Percentiles rank a stretch among this genome's conserved stretches.
phyloP scores from a whole-genome alignment of 129 eudicot genomes.

The Cynara cardunculus region DNA sequence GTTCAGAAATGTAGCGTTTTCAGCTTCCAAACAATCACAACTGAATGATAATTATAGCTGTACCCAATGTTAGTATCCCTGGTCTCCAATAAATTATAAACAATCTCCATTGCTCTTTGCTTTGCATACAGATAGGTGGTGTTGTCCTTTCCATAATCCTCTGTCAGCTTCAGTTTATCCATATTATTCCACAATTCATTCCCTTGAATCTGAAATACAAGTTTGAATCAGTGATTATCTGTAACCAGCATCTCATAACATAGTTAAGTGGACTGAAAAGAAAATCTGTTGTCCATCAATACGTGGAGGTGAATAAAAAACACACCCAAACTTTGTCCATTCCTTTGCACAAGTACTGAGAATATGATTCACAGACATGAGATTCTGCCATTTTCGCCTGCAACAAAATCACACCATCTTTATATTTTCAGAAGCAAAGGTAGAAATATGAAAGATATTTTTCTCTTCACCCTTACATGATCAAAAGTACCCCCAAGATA shows the following conservation, averaged over 20 bases:
- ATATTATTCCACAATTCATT: constrained; percentile 53
- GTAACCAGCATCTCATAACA: neutral
- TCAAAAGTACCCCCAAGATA: constrained; percentile 18
- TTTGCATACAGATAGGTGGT: constrained; percentile 43
- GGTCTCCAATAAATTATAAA: constrained; percentile 48
- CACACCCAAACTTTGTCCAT: constrained; percentile 69
- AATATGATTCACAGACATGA: constrained; percentile 63
- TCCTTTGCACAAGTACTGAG: constrained; percentile 58
- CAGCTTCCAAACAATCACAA: neutral
- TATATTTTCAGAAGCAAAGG: constrained; percentile 7
- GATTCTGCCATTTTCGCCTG: constrained; percentile 70
- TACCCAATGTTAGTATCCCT: constrained; percentile 56
- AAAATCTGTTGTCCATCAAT: neutral
- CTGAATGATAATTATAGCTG: constrained; percentile 10
- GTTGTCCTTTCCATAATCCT: constrained; percentile 28
- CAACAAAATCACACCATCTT: constrained; percentile 20
- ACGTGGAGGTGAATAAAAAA: constrained; percentile 18
- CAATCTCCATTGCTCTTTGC: constrained; percentile 52
- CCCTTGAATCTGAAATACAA: constrained; percentile 45
- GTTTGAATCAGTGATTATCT: neutral
- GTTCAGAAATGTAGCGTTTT: neutral
- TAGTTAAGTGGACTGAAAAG: neutral
- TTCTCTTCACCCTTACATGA: constrained; percentile 18
- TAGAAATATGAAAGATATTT: neutral
- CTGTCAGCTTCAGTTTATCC: constrained; percentile 30